Base-by-base conservation (phyloP, 805 yeast species). In the Hanseniaspora lachancei region DNA sequence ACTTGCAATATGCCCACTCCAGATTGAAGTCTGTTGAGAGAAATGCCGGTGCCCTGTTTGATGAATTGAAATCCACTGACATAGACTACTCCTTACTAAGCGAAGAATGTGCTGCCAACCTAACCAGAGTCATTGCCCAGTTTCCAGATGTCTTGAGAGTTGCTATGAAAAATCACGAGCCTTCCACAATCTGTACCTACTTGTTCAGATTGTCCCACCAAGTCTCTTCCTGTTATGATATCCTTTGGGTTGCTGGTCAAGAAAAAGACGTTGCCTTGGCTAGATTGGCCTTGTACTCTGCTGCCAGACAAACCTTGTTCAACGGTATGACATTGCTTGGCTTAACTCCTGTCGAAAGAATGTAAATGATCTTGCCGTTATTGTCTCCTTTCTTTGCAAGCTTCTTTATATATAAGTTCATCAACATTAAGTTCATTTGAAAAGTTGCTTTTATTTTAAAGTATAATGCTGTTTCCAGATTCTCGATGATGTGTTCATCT, bases 321-420 rank as follows among this genome's bases (percentile, higher is more conserved):
- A 89, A 89, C 66, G 99, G 97, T 74, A 82, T 93, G 89, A 74
- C 74, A 47, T 74, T 93, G 66, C 74, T 93, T 65, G 96, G 97
- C 57, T 77, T 93, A 68, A 89, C 97, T 47, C 97, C 99, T n/a
- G 97, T 93, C 59, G 96, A 91, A 64, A 84, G 97, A 79, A 91
- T 91, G 97, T 91, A 76, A 72, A 32, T 15, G 12, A 40, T 18
- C 12, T 40, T 20, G 23, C 9, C 20, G 13, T 15, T 16, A 21
- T 35, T 15, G 12, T 16, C 16, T 35, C 24, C 5, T 38, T 36
- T 21, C 21, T 36, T 36, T 23, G 35, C 15, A 12, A 32, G 12
- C 15, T 15, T 32, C 12, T 27, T 32, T 32, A 32, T 32, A 32
- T 32, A 32, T 32, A 12, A 32, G 15, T 12, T 8, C 3, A 32